A percentile compares a stretch with the other conserved stretches of the same genome.
phyloP scores from a whole-genome alignment of 164 flowering plant genomes.

The Brasenia schreberi region DNA sequence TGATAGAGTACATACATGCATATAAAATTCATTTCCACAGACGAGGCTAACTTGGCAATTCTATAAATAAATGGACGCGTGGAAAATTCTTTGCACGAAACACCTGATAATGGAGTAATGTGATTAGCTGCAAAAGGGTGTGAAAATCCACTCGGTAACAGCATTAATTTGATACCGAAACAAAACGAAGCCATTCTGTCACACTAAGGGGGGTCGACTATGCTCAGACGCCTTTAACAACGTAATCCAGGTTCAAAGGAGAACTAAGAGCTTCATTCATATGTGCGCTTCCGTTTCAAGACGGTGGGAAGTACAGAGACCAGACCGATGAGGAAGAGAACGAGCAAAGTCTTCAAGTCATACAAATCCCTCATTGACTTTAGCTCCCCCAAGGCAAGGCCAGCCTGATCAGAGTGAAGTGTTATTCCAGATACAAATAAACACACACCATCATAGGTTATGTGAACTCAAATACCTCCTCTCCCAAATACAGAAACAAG shows the following conservation, averaged over 20 bases:
- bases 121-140: no score
- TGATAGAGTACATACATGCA: no score
- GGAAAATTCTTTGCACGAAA: no score
- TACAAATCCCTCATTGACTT: conserved; percentile 80
- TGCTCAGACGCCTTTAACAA: no score
- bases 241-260: not conserved
- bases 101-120: no score
- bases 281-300: conserved; percentile 57
- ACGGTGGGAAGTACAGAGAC: conserved; percentile 54
- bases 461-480: not conserved
- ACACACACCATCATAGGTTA: not conserved
- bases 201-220: no score
- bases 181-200: no score
- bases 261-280: conserved; percentile 32
- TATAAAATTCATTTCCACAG: no score
- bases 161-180: no score
- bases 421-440: not conserved
- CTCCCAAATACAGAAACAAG: not conserved
- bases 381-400: conserved; percentile 85
- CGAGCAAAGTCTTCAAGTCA: conserved; percentile 66
- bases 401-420: conserved; percentile 44
- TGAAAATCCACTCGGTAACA: no score
- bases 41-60: no score
- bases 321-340: conserved; percentile 71
- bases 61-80: no score